A percentile compares a stretch with the other conserved stretches of the same genome.
Evolutionary conservation across 1,139 yeast species (phyloP).

Genomic region (Pichia sp.): DNA sequence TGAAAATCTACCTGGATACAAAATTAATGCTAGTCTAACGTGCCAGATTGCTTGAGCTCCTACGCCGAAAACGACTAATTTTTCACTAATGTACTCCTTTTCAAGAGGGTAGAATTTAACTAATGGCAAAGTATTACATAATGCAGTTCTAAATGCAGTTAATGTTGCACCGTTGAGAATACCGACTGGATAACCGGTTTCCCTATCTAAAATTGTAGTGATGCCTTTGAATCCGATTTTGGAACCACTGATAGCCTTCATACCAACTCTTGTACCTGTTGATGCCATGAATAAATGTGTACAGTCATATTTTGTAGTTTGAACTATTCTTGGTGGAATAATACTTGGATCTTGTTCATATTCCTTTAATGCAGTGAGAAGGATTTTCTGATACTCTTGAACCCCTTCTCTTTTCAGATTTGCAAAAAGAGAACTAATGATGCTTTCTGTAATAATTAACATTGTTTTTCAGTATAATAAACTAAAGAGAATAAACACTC

Average conservation of each 20-base stretch:
- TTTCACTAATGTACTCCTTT: conserved; percentile 13
- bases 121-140: conserved; percentile 48
- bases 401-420: not conserved
- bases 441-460: conserved; percentile 12
- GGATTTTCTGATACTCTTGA: conserved; percentile 22
- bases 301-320: conserved; percentile 30
- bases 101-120: conserved; percentile 32
- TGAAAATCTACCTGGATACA: conserved; percentile 34
- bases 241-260: conserved; percentile 47
- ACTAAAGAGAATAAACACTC: not conserved
- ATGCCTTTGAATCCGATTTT: conserved; percentile 46
- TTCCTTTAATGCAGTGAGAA: conserved; percentile 24
- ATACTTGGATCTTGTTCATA: conserved; percentile 29
- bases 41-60: conserved; percentile 71
- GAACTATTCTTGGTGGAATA: conserved; percentile 36
- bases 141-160: conserved; percentile 66
- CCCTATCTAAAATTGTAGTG: conserved; percentile 43
- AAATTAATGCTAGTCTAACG: conserved; percentile 37
- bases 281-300: conserved; percentile 64
- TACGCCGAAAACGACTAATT: conserved; percentile 49
- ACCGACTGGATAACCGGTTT: conserved; percentile 47
- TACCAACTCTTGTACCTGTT: conserved; percentile 37
- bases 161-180: conserved; percentile 52
- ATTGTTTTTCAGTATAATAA: not conserved
- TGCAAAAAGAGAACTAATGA: conserved; percentile 9